Conservation (phyloP, 805 yeast species). For the Ogataea paraovalis region DNA sequence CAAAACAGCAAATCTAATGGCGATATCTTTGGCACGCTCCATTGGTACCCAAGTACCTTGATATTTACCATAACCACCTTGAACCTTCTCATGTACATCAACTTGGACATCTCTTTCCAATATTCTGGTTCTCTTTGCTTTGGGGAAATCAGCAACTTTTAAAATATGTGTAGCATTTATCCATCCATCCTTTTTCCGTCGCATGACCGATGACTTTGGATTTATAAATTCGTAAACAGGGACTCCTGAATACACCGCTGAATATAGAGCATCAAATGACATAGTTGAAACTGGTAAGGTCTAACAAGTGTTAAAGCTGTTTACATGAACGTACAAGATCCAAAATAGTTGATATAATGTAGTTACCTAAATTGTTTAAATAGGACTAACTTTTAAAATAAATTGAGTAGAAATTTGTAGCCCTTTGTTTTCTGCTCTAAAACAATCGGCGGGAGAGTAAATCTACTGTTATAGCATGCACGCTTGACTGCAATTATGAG, state of each 20-base stretch:
- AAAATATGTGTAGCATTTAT: constrained; percentile 93
- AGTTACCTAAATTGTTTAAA: too few species aligned
- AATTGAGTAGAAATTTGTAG: too few species aligned
- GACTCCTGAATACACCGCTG: constrained; percentile 76
- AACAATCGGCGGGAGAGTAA: too few species aligned
- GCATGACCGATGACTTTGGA: constrained; percentile 71
- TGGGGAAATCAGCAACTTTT: constrained; percentile 90
- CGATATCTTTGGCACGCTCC: constrained; percentile 65
- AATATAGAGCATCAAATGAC: constrained; percentile 41
- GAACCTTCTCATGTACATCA: constrained; percentile 87
- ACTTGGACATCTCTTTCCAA: constrained; percentile 90
- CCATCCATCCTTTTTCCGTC: constrained; percentile 75
- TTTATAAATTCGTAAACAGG: constrained; percentile 77
- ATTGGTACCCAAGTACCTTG: constrained; percentile 97
- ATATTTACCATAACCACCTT: constrained; percentile 95
- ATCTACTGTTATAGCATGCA: too few species aligned
- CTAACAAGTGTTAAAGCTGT: background rate
- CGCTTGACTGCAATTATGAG: too few species aligned
- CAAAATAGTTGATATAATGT: background rate
- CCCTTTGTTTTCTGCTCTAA: too few species aligned
- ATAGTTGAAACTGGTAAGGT: constrained; percentile 5
- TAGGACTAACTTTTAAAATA: too few species aligned
- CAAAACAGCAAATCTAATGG: constrained; percentile 59
- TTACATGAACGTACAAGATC: background rate
- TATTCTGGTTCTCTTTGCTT: constrained; percentile 89